Percentiles rank a stretch among this genome's conserved stretches.
These are phyloP conservation scores for Rosa rugosa DNA, from an alignment of 306 rosid species.

Conservation along the genomic window DNA sequence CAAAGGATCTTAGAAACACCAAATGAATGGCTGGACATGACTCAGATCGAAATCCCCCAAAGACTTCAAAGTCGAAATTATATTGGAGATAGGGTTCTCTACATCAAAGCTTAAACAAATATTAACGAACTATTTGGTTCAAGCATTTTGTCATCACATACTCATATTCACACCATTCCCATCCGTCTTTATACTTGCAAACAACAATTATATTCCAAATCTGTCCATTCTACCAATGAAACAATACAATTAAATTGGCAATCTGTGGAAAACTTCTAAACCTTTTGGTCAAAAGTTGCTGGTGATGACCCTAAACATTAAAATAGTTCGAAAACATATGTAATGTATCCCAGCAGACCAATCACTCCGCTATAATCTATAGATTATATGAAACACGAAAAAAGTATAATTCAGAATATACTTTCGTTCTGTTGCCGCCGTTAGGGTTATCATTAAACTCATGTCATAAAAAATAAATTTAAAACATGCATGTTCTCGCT, in stretches of 20 bases:
- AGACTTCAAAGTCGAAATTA: neutral
- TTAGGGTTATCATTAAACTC: too few relatives aligned
- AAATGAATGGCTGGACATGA: neutral
- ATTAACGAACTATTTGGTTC: neutral
- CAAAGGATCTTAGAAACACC: neutral
- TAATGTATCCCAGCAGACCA: conserved; percentile 7
- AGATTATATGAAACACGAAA: neutral
- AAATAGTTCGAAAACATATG: neutral
- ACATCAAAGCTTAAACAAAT: neutral
- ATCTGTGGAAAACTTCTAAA: neutral
- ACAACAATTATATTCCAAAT: neutral
- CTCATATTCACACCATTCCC: neutral
- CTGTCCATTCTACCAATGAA: neutral
- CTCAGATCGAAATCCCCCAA: neutral
- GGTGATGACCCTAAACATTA: neutral
- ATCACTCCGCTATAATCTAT: neutral
- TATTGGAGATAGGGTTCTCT: neutral
- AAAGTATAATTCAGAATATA: neutral
- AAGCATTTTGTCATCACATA: neutral
- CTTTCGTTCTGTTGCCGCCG: too few relatives aligned
- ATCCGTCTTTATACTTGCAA: conserved; percentile 11
- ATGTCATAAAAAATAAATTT: too few relatives aligned
- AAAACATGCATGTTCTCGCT: too few relatives aligned
- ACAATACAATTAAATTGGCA: neutral
- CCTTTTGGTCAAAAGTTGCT: conserved; percentile 9